These are phyloP conservation scores for Plasmopara viticola DNA, from an alignment of 352 stramenopile species.

Conservation along the genomic window DNA sequence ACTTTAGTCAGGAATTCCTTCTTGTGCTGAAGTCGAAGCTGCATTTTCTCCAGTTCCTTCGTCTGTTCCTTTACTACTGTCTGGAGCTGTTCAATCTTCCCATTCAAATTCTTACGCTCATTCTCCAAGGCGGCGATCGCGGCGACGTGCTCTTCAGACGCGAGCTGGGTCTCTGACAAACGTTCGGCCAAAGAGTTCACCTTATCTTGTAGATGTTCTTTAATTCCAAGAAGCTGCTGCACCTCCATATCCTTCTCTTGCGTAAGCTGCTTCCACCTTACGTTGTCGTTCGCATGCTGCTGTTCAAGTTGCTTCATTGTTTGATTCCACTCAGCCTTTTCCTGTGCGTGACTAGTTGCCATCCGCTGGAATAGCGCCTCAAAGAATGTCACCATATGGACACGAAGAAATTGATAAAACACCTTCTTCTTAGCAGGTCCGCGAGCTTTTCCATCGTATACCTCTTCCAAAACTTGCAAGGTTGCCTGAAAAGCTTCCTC, in stretches of 20 bases:
- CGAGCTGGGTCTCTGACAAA: slow-evolving; percentile 33
- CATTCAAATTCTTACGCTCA: slow-evolving; percentile 19
- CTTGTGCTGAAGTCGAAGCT: slow-evolving; percentile 44
- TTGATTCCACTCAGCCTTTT: slow-evolving; percentile 25
- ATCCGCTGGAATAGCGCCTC: slow-evolving; percentile 44
- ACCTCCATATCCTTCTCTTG: slow-evolving; percentile 45
- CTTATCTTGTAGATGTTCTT: slow-evolving; percentile 53
- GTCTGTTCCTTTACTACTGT: slow-evolving; percentile 20
- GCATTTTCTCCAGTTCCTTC: slow-evolving; percentile 51
- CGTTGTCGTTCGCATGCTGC: slow-evolving; percentile 28
- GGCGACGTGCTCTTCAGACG: slow-evolving; percentile 32
- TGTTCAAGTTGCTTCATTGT: slow-evolving; percentile 31
- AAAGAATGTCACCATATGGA: slow-evolving; percentile 46
- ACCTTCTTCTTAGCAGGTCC: slow-evolving; percentile 63
- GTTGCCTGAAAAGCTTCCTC: slow-evolving; percentile 27
- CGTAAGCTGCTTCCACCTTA: slow-evolving; percentile 38
- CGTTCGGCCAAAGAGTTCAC: slow-evolving; percentile 28
- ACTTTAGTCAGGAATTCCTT: slow-evolving; percentile 29
- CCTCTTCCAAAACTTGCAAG: slow-evolving; percentile 40
- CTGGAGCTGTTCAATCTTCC: slow-evolving; percentile 32
- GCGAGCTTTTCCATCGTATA: slow-evolving; percentile 52
- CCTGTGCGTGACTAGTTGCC: slow-evolving; percentile 15
- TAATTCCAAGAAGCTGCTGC: slow-evolving; percentile 36
- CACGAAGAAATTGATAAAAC: slow-evolving; percentile 62
- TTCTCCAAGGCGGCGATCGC: slow-evolving; percentile 31